Base-by-base conservation (phyloP, 2,329 filamentous ascomycete species). In the Scedosporium dehoogii region DNA sequence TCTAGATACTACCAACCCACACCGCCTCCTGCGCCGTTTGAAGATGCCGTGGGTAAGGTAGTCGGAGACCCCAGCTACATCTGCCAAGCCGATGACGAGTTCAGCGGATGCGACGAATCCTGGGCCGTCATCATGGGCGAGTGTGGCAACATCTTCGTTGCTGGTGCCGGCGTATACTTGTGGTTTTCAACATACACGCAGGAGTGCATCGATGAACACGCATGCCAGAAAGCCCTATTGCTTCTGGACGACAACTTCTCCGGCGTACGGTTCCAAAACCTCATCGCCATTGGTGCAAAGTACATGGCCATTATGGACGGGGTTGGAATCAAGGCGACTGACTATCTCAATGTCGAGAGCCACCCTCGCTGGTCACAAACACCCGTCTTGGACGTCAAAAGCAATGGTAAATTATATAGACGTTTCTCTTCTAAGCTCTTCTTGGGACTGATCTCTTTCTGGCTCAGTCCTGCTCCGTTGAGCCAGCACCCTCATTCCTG, bases 1-100 rank as follows among this genome's bases (percentile, higher is more conserved):
- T 38, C 6, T 38, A 38, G 29, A 38, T 86, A 82, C 74, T 86
- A 80, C 74, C 70, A 73, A 60, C 67, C 69, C 78, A 87, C 58
- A 2, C 66, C 66, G 2, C 55, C 66, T 12, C 66, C 65, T 4
- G 68, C 59, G 25, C 69, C 66, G 1, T 70, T 68, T 41, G n/a
- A 41, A 2, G 44, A 59, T 14, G 21, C 18, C 0, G 53, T 66
- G 0, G 67, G 65, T 2, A 4, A 33, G 6, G 62, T 68, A 1
- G 5, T 16, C 3, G 58, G 63, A 2, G 66, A 69, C 27, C 66
- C 67, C 0, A 29, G 44, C 29, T 69, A 66, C 33, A n/a, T 38
- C 18, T 68, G 67, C 21, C 41, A 63, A 10, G 41, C 23, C 25
- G 59, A 44, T 18, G 55, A 55, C 9, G 61, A 66, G 16, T 59